phyloP scores from a whole-genome alignment of 2,329 filamentous ascomycete genomes.

The Calonectria hongkongensis region DNA sequence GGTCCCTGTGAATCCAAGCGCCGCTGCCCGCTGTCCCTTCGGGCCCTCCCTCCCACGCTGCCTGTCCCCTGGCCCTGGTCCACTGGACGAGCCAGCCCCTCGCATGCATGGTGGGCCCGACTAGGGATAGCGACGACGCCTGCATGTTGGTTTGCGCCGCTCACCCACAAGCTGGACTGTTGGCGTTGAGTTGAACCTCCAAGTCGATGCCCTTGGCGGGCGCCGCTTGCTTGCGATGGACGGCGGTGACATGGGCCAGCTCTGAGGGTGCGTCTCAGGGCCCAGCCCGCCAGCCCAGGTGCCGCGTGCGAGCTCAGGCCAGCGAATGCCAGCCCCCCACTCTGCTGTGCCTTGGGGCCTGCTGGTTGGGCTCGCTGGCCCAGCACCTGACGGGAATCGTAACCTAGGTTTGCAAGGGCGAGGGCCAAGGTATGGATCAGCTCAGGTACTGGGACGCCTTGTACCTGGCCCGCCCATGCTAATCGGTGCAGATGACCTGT shows the following conservation, averaged over 20 bases:
- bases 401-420: constrained; percentile 49
- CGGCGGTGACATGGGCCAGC: constrained; percentile 23
- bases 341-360: constrained; percentile 25
- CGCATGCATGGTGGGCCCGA: constrained; percentile 51
- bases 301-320: constrained; percentile 13
- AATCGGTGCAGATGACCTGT: constrained; percentile 61
- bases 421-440: constrained; percentile 50
- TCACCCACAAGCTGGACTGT: constrained; percentile 37
- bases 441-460: constrained; percentile 57
- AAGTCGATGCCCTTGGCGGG: constrained; percentile 37
- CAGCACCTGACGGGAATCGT: constrained; percentile 46
- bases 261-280: constrained; percentile 19
- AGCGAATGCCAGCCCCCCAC: constrained; percentile 18
- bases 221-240: constrained; percentile 2
- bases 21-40: constrained; percentile 39
- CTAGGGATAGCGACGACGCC: constrained; percentile 48
- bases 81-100: constrained; percentile 52
- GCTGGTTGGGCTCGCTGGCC: constrained; percentile 41
- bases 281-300: constrained; percentile 18
- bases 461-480: constrained; percentile 60
- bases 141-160: constrained; percentile 47
- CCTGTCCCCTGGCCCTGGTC: constrained; percentile 41
- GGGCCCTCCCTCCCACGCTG: constrained; percentile 45
- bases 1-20: constrained; percentile 53
- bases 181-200: constrained; percentile 34